Evolutionary conservation across 805 yeast species (phyloP).

Genomic region (Kuraishia ogatae): DNA sequence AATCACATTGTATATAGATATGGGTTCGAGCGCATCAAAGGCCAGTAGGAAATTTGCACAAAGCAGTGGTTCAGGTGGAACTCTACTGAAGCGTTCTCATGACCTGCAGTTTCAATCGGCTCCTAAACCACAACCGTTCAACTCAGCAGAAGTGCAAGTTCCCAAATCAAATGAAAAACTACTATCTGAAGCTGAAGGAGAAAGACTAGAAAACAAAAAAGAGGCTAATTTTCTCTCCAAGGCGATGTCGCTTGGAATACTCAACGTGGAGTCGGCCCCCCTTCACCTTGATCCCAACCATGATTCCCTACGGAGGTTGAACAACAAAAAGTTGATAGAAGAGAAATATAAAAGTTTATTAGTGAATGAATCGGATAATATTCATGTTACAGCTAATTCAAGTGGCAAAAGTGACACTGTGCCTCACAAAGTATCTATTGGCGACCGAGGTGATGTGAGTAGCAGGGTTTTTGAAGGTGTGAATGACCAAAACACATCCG

Average conservation of each 20-base stretch:
- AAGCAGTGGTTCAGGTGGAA: background rate
- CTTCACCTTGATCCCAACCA: background rate
- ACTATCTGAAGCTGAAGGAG: background rate
- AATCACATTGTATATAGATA: background rate
- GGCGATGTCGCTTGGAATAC: slow-evolving; percentile 2
- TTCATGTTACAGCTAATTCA: background rate
- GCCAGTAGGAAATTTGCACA: background rate
- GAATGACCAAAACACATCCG: too few species aligned
- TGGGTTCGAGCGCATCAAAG: background rate
- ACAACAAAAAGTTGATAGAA: background rate
- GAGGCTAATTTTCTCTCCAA: background rate
- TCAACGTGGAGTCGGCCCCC: background rate
- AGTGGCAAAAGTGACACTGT: background rate
- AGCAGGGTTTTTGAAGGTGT: background rate
- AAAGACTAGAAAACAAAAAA: background rate
- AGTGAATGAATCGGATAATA: background rate
- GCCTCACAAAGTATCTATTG: background rate
- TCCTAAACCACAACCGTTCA: background rate
- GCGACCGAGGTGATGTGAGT: background rate
- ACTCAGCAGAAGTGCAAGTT: background rate
- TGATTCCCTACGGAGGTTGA: background rate
- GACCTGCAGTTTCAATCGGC: background rate
- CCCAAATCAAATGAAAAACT: background rate
- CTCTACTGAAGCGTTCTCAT: background rate
- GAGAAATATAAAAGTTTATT: background rate